These are phyloP conservation scores for Blepharisma undulans DNA, from an alignment of 169 alveolate genomes.

Conservation along the genomic window DNA sequence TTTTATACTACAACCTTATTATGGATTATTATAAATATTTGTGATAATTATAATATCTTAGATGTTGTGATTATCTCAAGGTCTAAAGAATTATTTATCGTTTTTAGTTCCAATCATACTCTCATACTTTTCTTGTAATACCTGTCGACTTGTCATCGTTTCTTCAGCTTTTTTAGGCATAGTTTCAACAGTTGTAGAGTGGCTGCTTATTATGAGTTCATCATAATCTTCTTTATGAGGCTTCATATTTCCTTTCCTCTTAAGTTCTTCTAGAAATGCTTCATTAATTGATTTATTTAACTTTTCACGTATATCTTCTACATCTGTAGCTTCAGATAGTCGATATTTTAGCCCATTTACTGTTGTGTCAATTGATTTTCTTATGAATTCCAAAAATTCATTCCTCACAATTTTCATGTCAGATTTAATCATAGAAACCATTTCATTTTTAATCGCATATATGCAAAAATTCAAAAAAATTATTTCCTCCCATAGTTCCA, in stretches of 20 bases:
- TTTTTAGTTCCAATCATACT: not conserved
- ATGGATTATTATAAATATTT: not conserved
- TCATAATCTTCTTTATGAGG: constrained; percentile 17
- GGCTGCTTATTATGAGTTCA: not conserved
- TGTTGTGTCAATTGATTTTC: not conserved
- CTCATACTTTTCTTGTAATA: not conserved
- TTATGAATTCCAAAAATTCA: not conserved
- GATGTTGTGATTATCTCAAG: not conserved
- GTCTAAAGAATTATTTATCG: not conserved
- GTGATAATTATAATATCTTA: not conserved
- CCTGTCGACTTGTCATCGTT: not conserved
- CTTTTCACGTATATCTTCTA: not conserved
- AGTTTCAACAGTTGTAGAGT: not conserved
- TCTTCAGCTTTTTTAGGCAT: not conserved
- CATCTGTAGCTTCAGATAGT: not conserved
- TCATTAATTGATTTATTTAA: not conserved
- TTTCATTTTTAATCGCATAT: not conserved
- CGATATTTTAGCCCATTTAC: not conserved
- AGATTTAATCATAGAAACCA: not conserved
- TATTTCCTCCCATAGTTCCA: not conserved
- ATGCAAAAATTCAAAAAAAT: not conserved
- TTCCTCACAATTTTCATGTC: not conserved
- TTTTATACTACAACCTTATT: not conserved
- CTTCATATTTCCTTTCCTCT: not conserved
- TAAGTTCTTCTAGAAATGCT: not conserved